Conservation (phyloP, 257 asterid genomes). For the Cinchona pubescens region DNA sequence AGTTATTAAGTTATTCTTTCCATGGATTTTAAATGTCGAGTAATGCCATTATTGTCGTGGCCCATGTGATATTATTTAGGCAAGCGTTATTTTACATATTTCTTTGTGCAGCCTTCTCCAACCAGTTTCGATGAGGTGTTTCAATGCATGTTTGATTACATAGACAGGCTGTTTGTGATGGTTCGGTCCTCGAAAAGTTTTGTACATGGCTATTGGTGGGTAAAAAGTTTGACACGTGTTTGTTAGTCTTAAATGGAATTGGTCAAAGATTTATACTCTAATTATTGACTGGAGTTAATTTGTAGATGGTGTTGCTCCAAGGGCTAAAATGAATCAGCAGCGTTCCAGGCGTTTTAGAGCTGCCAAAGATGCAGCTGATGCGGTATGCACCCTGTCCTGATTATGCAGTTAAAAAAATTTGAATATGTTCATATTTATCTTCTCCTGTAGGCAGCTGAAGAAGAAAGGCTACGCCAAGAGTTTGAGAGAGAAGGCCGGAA, state of each 20-base stretch:
- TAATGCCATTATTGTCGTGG: background rate
- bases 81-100: constrained; percentile 10
- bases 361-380: constrained; percentile 92
- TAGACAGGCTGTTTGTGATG: constrained; percentile 89
- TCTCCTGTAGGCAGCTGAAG: constrained; percentile 75
- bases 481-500: constrained; percentile 85
- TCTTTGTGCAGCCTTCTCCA: constrained; percentile 84
- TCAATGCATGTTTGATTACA: constrained; percentile 88
- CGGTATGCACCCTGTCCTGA: constrained; percentile 43
- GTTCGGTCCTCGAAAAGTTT: constrained; percentile 90
- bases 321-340: constrained; percentile 98
- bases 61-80: background rate
- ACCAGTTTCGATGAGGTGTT: constrained; percentile 88
- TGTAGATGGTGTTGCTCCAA: constrained; percentile 95
- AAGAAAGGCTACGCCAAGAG: constrained; percentile 78
- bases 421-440: background rate
- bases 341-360: constrained; percentile 95
- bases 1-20: background rate
- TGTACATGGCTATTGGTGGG: constrained; percentile 97
- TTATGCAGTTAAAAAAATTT: background rate
- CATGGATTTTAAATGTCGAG: background rate
- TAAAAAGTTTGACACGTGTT: constrained; percentile 24
- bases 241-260: background rate
- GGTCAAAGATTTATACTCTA: background rate
- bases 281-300: constrained; percentile 20